A percentile compares a stretch with the other conserved stretches of the same genome.
Conservation (phyloP, 2,329 filamentous ascomycete genomes). For the Diplodia corticola region DNA sequence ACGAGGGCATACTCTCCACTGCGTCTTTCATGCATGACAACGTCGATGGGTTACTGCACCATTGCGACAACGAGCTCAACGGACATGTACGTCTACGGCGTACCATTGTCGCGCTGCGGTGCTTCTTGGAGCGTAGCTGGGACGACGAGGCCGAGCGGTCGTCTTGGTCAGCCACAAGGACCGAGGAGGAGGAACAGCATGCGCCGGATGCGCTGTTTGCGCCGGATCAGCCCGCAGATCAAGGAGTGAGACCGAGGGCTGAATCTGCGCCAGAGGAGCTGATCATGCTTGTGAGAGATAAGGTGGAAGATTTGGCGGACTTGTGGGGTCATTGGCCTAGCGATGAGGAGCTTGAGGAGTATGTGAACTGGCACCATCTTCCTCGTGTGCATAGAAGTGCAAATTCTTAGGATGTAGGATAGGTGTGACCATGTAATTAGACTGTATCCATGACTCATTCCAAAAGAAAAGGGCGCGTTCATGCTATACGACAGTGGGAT, state of each 20-base stretch:
- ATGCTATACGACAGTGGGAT: no score
- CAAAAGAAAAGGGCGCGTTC: no score
- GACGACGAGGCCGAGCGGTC: conserved; percentile 19
- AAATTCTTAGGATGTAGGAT: no score
- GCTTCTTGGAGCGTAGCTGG: conserved; percentile 42
- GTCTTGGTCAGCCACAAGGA: neutral
- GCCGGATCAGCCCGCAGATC: neutral
- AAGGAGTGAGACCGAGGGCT: neutral
- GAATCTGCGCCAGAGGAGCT: conserved; percentile 34
- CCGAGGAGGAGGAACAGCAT: no score
- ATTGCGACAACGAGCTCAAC: conserved; percentile 1
- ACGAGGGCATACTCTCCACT: conserved; percentile 57
- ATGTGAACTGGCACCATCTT: conserved; percentile 27
- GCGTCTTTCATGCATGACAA: conserved; percentile 9
- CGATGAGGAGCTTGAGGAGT: conserved; percentile 41
- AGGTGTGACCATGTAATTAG: neutral
- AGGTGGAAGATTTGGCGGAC: conserved; percentile 39
- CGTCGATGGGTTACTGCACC: neutral
- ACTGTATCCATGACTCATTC: no score
- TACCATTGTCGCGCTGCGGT: conserved; percentile 43
- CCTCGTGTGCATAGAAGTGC: no score
- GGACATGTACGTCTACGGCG: conserved; percentile 51
- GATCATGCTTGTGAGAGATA: conserved; percentile 32
- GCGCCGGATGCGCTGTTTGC: neutral
- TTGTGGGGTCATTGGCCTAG: conserved; percentile 48